These are phyloP conservation scores for Chamaecyparis obtusa DNA, from an alignment of 75 land plant genomes.

Conservation along the genomic window DNA sequence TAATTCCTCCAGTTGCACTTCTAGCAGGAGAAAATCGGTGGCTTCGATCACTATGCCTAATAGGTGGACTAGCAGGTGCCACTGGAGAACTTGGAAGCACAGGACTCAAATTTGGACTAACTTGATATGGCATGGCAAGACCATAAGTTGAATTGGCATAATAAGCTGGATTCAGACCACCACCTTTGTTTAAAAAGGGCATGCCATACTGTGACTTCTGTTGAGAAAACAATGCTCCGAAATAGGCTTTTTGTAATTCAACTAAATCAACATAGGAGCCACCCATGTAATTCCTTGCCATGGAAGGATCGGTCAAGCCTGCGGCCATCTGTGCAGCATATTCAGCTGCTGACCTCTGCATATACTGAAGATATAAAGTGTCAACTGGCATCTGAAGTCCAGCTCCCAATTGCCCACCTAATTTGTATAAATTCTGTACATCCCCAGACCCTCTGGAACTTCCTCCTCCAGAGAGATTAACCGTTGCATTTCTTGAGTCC, in stretches of 20 bases:
- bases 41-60: constrained; percentile 51
- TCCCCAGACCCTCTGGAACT: constrained; percentile 34
- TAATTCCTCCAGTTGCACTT: constrained; percentile 30
- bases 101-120: constrained; percentile 49
- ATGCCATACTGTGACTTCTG: constrained; percentile 66
- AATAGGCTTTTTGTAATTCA: constrained; percentile 60
- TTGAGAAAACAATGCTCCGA: constrained; percentile 50
- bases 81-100: constrained; percentile 56
- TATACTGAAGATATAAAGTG: constrained; percentile 49
- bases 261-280: constrained; percentile 50
- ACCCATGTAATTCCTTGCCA: constrained; percentile 31
- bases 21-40: constrained; percentile 50
- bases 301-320: constrained; percentile 38
- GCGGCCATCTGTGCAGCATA: constrained; percentile 33
- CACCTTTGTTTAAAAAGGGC: constrained; percentile 36
- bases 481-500: constrained; percentile 43
- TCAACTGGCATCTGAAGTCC: constrained; percentile 49
- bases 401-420: constrained; percentile 31
- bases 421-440: constrained; percentile 42
- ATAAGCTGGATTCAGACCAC: constrained; percentile 39
- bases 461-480: constrained; percentile 36
- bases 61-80: constrained; percentile 36
- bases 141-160: constrained; percentile 53
- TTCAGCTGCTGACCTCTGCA: constrained; percentile 49
- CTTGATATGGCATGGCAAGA: constrained; percentile 48